A percentile compares a stretch with the other conserved stretches of the same genome.
These are phyloP conservation scores for Eucalyptus lansdowneana DNA, from an alignment of 345 rosid genomes.

Conservation along the genomic window DNA sequence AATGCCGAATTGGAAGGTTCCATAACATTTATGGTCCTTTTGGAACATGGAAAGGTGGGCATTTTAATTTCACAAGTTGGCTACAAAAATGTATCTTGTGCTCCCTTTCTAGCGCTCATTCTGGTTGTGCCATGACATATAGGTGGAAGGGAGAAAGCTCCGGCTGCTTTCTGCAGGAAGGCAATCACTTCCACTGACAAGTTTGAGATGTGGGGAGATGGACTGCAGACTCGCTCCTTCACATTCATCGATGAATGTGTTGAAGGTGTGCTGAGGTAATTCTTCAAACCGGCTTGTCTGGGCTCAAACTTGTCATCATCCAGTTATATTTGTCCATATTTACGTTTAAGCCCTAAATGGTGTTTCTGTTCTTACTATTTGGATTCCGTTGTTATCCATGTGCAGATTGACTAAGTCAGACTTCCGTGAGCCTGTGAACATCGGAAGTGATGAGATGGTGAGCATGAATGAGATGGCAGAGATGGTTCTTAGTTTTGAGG, in stretches of 20 bases:
- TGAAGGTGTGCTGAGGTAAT: conserved; percentile 91
- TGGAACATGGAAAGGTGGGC: conserved; percentile 92
- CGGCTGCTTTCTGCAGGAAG: conserved; percentile 99
- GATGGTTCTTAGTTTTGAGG: conserved; percentile 85
- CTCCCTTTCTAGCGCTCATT: background rate
- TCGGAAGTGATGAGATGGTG: conserved; percentile 99
- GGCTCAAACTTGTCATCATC: background rate
- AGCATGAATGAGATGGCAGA: conserved; percentile 99
- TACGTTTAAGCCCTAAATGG: background rate
- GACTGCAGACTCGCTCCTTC: conserved; percentile 91
- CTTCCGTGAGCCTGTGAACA: conserved; percentile 96
- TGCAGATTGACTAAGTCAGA: conserved; percentile 89
- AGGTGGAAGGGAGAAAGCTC: conserved; percentile 99
- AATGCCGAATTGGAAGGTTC: conserved; percentile 93
- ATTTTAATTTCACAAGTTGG: background rate
- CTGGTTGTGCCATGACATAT: background rate
- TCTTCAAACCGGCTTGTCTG: background rate
- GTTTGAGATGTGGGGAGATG: conserved; percentile 99
- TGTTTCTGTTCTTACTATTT: background rate
- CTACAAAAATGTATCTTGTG: background rate
- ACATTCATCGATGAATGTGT: conserved; percentile 99
- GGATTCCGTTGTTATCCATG: background rate
- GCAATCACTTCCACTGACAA: conserved; percentile 66
- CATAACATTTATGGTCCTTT: conserved; percentile 99
- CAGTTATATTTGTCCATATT: background rate